Percentiles rank a stretch among this genome's conserved stretches.
Evolutionary conservation across 768 basidiomycete genomes (phyloP).

Genomic region (Mycena haematopus): DNA sequence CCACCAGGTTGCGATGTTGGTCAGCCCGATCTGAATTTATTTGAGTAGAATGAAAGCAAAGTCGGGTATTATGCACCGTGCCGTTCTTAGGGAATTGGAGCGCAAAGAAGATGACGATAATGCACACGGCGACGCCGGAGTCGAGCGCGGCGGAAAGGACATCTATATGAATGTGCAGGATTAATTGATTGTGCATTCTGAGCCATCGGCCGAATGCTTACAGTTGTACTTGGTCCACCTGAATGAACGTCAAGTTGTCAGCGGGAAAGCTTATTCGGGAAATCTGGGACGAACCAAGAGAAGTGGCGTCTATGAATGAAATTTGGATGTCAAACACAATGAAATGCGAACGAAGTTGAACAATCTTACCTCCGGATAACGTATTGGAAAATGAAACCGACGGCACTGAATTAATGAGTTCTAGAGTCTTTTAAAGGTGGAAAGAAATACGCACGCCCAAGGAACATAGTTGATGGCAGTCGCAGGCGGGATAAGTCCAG

Average conservation of each 20-base stretch:
- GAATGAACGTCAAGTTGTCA: background rate
- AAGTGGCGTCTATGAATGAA: constrained; percentile 54
- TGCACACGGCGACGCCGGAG: constrained; percentile 67
- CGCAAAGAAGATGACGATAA: constrained; percentile 69
- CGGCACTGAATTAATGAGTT: constrained; percentile 36
- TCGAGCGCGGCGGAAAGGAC: constrained; percentile 76
- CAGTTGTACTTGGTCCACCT: constrained; percentile 77
- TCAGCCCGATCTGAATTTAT: constrained; percentile 37
- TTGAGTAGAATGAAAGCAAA: background rate
- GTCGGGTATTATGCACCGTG: constrained; percentile 32
- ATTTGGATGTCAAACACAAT: background rate
- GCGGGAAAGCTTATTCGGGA: background rate
- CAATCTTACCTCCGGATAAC: constrained; percentile 52
- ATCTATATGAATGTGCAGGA: constrained; percentile 38
- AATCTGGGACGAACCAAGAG: constrained; percentile 44
- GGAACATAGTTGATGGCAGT: constrained; percentile 84
- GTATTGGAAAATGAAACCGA: constrained; percentile 80
- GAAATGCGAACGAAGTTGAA: background rate
- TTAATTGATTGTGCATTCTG: background rate
- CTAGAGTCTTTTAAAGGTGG: background rate
- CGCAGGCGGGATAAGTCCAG: constrained; percentile 76
- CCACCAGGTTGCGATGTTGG: constrained; percentile 43
- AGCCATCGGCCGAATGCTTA: constrained; percentile 32
- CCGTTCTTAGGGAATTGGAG: constrained; percentile 50
- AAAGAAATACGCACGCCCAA: constrained; percentile 53